phyloP scores from a whole-genome alignment of 768 basidiomycete species.

The Lactarius psammicola region DNA sequence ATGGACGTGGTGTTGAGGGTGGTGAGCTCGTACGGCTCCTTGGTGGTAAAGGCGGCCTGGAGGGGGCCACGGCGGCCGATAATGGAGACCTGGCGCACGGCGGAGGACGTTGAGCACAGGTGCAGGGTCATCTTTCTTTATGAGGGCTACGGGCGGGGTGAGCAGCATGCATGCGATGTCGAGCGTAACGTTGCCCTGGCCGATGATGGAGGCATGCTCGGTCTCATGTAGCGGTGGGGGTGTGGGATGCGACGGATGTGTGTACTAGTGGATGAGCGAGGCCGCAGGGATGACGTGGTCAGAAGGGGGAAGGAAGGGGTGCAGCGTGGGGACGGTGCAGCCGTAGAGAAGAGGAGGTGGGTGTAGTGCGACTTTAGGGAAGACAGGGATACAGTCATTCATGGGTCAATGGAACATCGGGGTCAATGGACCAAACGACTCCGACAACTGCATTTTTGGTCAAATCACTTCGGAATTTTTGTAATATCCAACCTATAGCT shows the following conservation, averaged over 20 bases:
- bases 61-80: slow-evolving; percentile 84
- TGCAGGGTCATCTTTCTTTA: slow-evolving; percentile 74
- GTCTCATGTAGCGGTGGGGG: slow-evolving; percentile 64
- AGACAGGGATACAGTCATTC: slow-evolving; percentile 55
- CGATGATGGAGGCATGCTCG: slow-evolving; percentile 78
- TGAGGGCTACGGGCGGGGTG: slow-evolving; percentile 60
- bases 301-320: slow-evolving; percentile 52
- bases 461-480: too few species aligned
- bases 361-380: slow-evolving; percentile 72
- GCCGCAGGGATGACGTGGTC: slow-evolving; percentile 67
- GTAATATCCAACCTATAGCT: too few species aligned
- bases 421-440: too few species aligned
- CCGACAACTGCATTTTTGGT: too few species aligned
- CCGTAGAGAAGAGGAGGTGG: slow-evolving; percentile 88
- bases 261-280: slow-evolving; percentile 94
- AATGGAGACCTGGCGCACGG: slow-evolving; percentile 75
- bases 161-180: slow-evolving; percentile 91
- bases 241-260: slow-evolving; percentile 65
- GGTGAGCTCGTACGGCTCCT: slow-evolving; percentile 87
- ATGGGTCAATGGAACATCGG: too few species aligned
- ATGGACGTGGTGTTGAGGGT: slow-evolving; percentile 61
- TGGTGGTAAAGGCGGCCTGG: slow-evolving; percentile 88
- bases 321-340: slow-evolving; percentile 62
- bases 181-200: slow-evolving; percentile 93
- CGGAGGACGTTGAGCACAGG: slow-evolving; percentile 67